Evolutionary conservation across 768 basidiomycete species (phyloP).

Genomic region (Phallus indusiatus): DNA sequence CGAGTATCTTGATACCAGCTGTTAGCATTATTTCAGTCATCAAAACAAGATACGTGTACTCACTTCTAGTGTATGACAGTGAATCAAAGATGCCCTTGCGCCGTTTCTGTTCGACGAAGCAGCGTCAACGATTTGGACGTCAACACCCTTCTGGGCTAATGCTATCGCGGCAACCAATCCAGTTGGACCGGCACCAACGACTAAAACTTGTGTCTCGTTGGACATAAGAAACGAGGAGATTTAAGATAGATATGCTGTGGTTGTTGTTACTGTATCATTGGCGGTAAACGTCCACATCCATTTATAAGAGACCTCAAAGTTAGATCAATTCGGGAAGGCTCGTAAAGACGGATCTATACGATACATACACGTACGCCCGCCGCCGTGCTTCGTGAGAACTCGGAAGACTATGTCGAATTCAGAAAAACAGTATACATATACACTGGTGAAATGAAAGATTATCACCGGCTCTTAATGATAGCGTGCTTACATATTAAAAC

Average conservation of each 20-base stretch:
- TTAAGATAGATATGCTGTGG: neutral
- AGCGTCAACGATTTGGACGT: constrained; percentile 7
- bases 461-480: no score
- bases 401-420: no score
- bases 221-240: neutral
- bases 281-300: no score
- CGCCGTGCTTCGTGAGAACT: no score
- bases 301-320: no score
- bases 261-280: no score
- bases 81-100: constrained; percentile 38
- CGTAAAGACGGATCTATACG: no score
- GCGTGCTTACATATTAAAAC: no score
- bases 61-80: constrained; percentile 43
- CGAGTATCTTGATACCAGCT: constrained; percentile 26
- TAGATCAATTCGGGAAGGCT: no score
- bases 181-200: constrained; percentile 17
- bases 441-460: no score
- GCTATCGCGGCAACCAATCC: constrained; percentile 9
- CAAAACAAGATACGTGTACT: constrained; percentile 11
- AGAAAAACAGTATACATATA: no score
- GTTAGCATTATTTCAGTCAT: constrained; percentile 21
- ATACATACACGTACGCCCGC: no score
- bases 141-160: neutral
- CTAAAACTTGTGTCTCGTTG: constrained; percentile 28
- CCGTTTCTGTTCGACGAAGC: neutral